A percentile compares a stretch with the other conserved stretches of the same genome.
Conservation (phyloP, 306 rosid genomes). For the Senna siamea region DNA sequence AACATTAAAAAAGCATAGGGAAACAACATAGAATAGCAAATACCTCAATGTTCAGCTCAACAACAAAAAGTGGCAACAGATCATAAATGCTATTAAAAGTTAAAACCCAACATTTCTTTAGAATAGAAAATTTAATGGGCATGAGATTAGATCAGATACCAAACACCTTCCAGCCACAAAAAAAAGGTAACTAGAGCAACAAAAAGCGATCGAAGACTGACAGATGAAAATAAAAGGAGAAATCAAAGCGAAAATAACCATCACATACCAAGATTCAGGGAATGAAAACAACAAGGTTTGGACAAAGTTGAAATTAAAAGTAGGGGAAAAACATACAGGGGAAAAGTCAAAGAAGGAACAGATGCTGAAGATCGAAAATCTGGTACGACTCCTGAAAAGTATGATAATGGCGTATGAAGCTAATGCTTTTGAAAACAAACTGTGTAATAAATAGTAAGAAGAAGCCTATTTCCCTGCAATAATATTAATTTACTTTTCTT, state of each 20-base stretch:
- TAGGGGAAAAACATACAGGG: not conserved
- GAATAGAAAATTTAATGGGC: not conserved
- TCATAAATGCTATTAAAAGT: not conserved
- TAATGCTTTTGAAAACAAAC: not conserved
- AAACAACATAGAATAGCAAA: not conserved
- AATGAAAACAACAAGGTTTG: not conserved
- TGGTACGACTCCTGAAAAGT: not conserved
- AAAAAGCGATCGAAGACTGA: not conserved
- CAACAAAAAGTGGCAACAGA: not conserved
- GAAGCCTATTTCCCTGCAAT: too few species aligned
- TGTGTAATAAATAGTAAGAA: not conserved
- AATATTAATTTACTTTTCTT: too few species aligned
- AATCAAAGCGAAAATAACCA: not conserved
- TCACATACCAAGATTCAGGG: not conserved
- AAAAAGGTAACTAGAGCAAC: not conserved
- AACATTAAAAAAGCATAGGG: not conserved
- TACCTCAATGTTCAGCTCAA: not conserved
- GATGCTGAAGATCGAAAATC: not conserved
- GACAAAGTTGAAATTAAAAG: not conserved
- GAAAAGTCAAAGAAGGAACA: conserved; percentile 2
- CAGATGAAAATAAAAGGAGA: not conserved
- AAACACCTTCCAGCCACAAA: not conserved
- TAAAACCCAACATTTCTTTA: not conserved
- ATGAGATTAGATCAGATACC: conserved; percentile 12
- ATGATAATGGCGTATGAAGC: not conserved